These are phyloP conservation scores for Exophiala sp. DNA, from an alignment of 2,329 filamentous ascomycete genomes.

Conservation along the genomic window DNA sequence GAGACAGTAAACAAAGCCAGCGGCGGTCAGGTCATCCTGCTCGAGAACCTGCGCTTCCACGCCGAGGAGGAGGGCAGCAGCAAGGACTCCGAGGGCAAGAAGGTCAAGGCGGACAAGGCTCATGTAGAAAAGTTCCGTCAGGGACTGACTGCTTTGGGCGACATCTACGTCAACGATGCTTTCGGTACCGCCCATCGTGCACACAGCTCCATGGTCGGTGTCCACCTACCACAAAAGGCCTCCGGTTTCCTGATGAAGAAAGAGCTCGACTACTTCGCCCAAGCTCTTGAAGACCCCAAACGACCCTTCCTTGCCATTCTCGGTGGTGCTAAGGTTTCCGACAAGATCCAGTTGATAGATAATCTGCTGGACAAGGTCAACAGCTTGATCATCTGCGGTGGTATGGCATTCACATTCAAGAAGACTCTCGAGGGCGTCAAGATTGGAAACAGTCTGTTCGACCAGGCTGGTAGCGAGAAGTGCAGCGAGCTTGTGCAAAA, in stretches of 20 bases:
- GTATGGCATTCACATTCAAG: constrained; percentile 99
- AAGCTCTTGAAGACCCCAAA: constrained; percentile 89
- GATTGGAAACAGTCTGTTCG: constrained; percentile 89
- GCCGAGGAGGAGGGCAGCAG: constrained; percentile 95
- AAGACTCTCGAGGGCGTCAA: constrained; percentile 90
- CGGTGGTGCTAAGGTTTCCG: constrained; percentile 94
- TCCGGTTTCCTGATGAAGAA: constrained; percentile 99
- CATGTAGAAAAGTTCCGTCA: constrained; percentile 92
- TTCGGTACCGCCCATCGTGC: constrained; percentile 98
- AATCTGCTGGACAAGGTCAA: constrained; percentile 98
- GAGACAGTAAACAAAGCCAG: constrained; percentile 79
- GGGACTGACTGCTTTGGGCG: constrained; percentile 87
- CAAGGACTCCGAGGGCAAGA: constrained; percentile 92
- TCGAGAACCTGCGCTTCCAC: constrained; percentile 99
- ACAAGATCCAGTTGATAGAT: constrained; percentile 99
- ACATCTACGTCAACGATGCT: constrained; percentile 97
- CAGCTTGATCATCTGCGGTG: constrained; percentile 93
- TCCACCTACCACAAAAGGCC: constrained; percentile 93
- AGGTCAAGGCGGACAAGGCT: constrained; percentile 93
- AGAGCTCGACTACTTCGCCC: constrained; percentile 98
- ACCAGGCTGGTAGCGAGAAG: constrained; percentile 89
- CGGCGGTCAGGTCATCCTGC: constrained; percentile 77
- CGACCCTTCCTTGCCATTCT: constrained; percentile 98
- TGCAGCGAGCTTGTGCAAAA: constrained; percentile 85
- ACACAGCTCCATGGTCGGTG: constrained; percentile 98